Percentiles rank a stretch among this genome's conserved stretches.
Evolutionary conservation across 768 basidiomycete genomes (phyloP).

Genomic region (Sporobolomyces roseus): DNA sequence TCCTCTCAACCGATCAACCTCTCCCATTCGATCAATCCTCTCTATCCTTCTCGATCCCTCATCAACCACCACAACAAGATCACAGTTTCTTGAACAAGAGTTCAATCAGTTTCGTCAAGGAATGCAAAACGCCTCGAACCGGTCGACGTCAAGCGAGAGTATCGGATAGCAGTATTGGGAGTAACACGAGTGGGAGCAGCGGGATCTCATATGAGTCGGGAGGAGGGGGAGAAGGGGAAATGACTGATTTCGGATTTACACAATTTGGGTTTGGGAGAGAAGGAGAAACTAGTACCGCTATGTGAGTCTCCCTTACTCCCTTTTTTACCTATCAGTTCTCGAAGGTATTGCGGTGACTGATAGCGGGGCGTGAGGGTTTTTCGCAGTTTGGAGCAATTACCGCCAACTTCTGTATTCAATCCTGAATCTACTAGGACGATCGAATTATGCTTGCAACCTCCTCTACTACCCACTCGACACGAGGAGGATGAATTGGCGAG

Average conservation of each 20-base stretch:
- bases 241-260: constrained; percentile 8
- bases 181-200: background rate
- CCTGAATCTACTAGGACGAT: constrained; percentile 28
- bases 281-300: constrained; percentile 4
- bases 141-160: background rate
- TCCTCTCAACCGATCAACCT: too few relatives aligned
- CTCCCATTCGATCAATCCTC: background rate
- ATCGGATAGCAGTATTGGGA: background rate
- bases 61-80: background rate
- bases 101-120: background rate
- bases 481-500: background rate
- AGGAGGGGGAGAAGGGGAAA: background rate
- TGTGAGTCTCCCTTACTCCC: background rate
- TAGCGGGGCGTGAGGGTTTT: too few relatives aligned
- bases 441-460: constrained; percentile 4
- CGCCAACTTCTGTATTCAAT: constrained; percentile 5
- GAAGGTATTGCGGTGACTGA: too few relatives aligned
- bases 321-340: too few relatives aligned
- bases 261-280: background rate
- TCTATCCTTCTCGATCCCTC: background rate
- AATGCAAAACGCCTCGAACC: constrained; percentile 4
- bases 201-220: background rate
- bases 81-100: constrained; percentile 7
- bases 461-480: background rate
- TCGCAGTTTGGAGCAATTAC: constrained; percentile 24